These are phyloP conservation scores for Lanmaoa pseudosensibilis DNA, from an alignment of 768 basidiomycete species.

Conservation along the genomic window DNA sequence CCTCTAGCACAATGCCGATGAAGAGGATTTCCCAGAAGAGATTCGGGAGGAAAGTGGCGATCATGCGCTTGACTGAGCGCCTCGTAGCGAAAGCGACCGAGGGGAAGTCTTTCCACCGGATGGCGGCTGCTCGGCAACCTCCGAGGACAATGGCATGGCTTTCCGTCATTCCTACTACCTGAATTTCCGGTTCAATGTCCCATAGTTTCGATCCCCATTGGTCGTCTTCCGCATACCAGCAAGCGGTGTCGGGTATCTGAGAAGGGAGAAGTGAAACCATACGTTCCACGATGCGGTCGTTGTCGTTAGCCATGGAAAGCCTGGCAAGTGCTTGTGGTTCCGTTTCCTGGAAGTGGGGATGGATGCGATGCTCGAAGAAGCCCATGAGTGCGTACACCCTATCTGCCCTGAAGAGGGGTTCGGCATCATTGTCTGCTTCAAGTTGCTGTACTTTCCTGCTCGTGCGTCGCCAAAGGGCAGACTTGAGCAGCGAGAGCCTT, in stretches of 20 bases:
- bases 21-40: constrained; percentile 3
- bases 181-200: constrained; percentile 20
- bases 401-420: constrained; percentile 10
- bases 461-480: constrained; percentile 25
- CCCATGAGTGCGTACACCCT: constrained; percentile 30
- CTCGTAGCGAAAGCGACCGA: constrained; percentile 13
- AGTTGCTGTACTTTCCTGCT: background rate
- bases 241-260: background rate
- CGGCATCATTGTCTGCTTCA: background rate
- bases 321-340: constrained; percentile 22
- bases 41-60: constrained; percentile 8
- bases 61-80: constrained; percentile 11
- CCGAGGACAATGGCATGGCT: constrained; percentile 20
- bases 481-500: constrained; percentile 21
- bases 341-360: constrained; percentile 17
- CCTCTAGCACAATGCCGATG: background rate
- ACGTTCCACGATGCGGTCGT: constrained; percentile 20
- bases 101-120: constrained; percentile 28
- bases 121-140: constrained; percentile 22
- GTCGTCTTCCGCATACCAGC: constrained; percentile 26
- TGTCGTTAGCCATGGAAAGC: constrained; percentile 28
- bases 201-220: constrained; percentile 16
- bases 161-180: constrained; percentile 22
- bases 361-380: constrained; percentile 28
- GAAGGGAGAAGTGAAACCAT: constrained; percentile 23